Base-by-base conservation (phyloP, 1,284 basidiomycete genomes). In the Afroboletus lepidellus region DNA sequence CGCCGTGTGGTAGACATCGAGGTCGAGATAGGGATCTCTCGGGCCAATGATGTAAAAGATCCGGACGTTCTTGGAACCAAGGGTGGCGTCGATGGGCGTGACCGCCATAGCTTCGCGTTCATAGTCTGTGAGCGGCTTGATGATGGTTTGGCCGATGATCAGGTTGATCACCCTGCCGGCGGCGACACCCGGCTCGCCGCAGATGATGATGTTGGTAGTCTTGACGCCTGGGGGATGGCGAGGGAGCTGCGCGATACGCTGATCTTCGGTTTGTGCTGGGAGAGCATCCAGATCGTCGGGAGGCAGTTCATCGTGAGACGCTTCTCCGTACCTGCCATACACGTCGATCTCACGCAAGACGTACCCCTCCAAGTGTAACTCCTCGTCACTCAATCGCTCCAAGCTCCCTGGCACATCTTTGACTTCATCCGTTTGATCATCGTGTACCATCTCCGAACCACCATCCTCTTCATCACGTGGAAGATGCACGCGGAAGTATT, bases 201-300 rank as follows among this genome's bases (percentile, higher is more conserved):
- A 69, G 27, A 70, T 43, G 36, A 70, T 43, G 20, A 65, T 48
- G 41, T 69, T 65, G 45, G 41, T 62, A 1, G 63, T 67, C 42
- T 62, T 62, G 12, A 41, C 29, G 0, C 61, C 56, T 1, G 53
- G 64, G 12, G 59, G 63, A 34, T 63, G 65, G 16, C 38, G 53
- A 8, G 56, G 61, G 9, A 65, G 49, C 18, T 29, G 36, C 8
- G 50, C 55, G 29, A 65, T 51, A 20, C 62, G 60, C 0, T 66
- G 46, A 8, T 48, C 48, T 36, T 65, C 61, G 24, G 47, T 49
- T 2, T 9, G 51, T 20, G 53, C 48, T 1, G 56, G 38, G 8
- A 46, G 48, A 7, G 43, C 11, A 25, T 54, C 52, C 0, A 51
- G 50, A 33, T 64, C 51, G 9, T 46, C 23, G 3, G 52, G 6